A percentile compares a stretch with the other conserved stretches of the same genome.
Conservation (phyloP, 176 grass and related monocot genomes). For the Dactylis glomerata region DNA sequence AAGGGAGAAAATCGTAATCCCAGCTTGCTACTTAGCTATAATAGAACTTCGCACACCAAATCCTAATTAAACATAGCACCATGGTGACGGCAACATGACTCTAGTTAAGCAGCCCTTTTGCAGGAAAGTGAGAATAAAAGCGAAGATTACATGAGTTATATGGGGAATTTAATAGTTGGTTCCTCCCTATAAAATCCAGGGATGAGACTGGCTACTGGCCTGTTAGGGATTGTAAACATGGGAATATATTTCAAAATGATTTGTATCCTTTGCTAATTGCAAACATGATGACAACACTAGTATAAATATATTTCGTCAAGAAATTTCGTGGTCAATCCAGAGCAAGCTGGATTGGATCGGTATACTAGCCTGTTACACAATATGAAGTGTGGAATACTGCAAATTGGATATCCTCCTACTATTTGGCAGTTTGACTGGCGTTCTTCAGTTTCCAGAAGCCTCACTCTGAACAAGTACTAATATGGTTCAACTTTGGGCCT, state of each 20-base stretch:
- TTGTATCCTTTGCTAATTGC: conserved; percentile 6
- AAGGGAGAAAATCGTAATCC: neutral
- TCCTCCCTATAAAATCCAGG: neutral
- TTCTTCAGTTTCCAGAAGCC: neutral
- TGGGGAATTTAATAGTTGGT: neutral
- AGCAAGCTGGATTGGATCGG: neutral
- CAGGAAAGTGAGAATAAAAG: neutral
- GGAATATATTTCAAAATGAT: conserved; percentile 1
- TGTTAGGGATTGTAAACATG: too few relatives aligned
- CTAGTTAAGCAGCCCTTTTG: neutral
- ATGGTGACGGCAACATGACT: neutral
- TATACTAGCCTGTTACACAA: neutral
- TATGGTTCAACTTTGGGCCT: neutral
- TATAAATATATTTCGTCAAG: neutral
- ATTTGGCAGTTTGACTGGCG: neutral
- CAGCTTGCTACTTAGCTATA: neutral
- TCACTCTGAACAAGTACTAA: neutral
- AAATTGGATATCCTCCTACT: neutral
- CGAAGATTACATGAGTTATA: neutral
- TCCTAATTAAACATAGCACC: neutral
- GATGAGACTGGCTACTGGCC: neutral
- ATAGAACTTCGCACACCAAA: neutral
- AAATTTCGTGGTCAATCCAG: neutral
- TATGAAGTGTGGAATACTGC: neutral
- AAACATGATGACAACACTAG: neutral